Evolutionary conservation across 2,329 filamentous ascomycete genomes (phyloP), one percentile per base, ranked within the genome.

Genomic region (Ophiostoma piceae): DNA sequence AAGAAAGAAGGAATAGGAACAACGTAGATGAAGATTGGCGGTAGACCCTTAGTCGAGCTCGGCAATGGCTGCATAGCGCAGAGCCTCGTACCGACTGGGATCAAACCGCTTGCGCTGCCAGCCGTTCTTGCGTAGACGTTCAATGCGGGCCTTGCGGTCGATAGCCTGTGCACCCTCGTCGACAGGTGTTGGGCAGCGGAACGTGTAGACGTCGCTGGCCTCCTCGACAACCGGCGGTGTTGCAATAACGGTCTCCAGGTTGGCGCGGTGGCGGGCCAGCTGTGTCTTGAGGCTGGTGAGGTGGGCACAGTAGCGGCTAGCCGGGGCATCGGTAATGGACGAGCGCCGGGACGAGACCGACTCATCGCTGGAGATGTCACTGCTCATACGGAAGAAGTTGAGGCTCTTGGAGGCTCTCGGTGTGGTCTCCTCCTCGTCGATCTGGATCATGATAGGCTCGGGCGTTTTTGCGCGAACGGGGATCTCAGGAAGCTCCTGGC

Each of bases 21-120:
- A 47, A 19, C 43, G 7, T 47, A n/a, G 43, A 65, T 8, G 19
- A 22, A 43, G 16, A 51, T 14, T n/a, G 29, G 14, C 22, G 14
- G 9, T 26, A 19, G n/a, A 8, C 22, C 22, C 62, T 76, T 71
- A 79, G 16, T 75, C 72, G 60, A 87, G 77, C 74, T 88, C 86
- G 1, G 82, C 81, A 69, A 87, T 77, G 54, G 82, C 85, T 67
- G 78, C 80, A 73, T 84, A 83, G 16, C 84, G 78, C 9, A 88
- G 78, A 26, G 80, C 80, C 75, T 85, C 82, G 74, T 88, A 88
- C 51, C 83, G 80, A 64, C 78, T 76, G 6, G 78, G 77, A 72
- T 88, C 83, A 73, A 88, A 88, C 29, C 85, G 82, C 73, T 82
- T 82, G 37, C 86, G 79, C 74, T 81, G 81, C 85, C 86, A 88